phyloP scores from a whole-genome alignment of 2,329 filamentous ascomycete genomes.

The Coniochaeta ligniaria region DNA sequence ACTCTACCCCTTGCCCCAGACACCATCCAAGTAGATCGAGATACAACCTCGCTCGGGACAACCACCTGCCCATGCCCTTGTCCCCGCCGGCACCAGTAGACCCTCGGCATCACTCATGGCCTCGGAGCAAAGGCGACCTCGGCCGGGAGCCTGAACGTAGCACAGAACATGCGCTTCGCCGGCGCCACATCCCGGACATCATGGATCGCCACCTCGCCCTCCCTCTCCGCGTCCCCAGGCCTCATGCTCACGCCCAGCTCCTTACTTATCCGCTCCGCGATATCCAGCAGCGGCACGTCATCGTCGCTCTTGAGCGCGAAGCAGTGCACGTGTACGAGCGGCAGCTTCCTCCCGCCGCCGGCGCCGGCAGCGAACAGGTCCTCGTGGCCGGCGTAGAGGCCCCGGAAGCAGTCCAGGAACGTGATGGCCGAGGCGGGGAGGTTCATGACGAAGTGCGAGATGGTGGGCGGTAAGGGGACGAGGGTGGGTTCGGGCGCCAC shows the following conservation, averaged over 20 bases:
- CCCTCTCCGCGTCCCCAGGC: slow-evolving; percentile 36
- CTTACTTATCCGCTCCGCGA: slow-evolving; percentile 59
- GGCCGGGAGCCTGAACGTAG: slow-evolving; percentile 76
- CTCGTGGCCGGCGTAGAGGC: slow-evolving; percentile 70
- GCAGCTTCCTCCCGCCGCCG: slow-evolving; percentile 50
- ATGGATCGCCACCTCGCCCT: slow-evolving; percentile 47
- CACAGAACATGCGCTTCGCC: slow-evolving; percentile 95
- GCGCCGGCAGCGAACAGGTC: slow-evolving; percentile 54
- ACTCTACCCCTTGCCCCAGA: not conserved
- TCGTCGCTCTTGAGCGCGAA: slow-evolving; percentile 80
- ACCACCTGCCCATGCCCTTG: not conserved
- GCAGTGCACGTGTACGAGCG: slow-evolving; percentile 89
- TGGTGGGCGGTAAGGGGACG: slow-evolving; percentile 60
- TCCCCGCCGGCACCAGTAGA: not conserved
- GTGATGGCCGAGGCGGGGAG: slow-evolving; percentile 83
- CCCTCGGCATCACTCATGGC: not conserved
- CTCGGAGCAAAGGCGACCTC: slow-evolving; percentile 69
- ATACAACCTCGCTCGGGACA: not conserved
- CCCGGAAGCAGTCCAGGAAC: slow-evolving; percentile 70
- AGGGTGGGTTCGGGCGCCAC: slow-evolving; percentile 18
- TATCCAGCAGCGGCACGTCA: slow-evolving; percentile 55
- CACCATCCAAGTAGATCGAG: not conserved
- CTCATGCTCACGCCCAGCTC: slow-evolving; percentile 53
- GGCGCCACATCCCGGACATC: slow-evolving; percentile 85
- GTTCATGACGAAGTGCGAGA: slow-evolving; percentile 98